Base-by-base conservation (phyloP, 192 early-diverging fungal species). In the Coemansia sp. region DNA sequence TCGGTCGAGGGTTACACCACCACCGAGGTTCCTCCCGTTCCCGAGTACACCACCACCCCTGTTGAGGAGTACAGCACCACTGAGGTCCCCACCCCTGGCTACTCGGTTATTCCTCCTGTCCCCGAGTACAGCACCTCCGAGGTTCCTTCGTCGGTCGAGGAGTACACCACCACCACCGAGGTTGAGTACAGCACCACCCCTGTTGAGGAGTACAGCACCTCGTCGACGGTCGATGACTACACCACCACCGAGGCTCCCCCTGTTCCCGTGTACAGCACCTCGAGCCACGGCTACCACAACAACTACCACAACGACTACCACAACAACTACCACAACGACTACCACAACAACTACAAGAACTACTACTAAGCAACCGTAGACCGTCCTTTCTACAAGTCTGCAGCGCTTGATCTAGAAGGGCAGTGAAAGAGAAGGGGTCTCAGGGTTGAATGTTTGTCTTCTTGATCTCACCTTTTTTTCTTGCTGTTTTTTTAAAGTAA, bases 41-140 rank as follows among this genome's bases (percentile, higher is more conserved):
- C 16, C 13, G 58, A 55, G 32, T 53, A 69, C 53, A 11, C 60
- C 18, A 62, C 55, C 46, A 3, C 14, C 47, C 25, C 51, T n/a
- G n/a, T n/a, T n/a, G n/a, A n/a, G n/a, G n/a, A n/a, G n/a, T n/a
- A n/a, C n/a, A n/a, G n/a, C 24, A 59, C 2, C 14, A 59, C 61
- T 57, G 65, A 67, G 25, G 46, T 28, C 24, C 10, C 30, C 30
- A 32, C 30, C 30, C 59, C 52, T 54, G 52, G 25, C 52, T 28
- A 54, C 30, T 32, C 47, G 23, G 47, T n/a, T n/a, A 1, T 23
- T 22, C 47, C 19, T 8, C 47, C 47, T n/a, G 19, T n/a, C 47
- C 6, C 32, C 34, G 55, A 56, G 28, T 35, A 34, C 54, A 55
- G 4, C 54, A 32, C 29, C 54, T 10, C 18, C 5, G n/a, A n/a